phyloP scores from a whole-genome alignment of 108 stramenopile species.

The Parietichytrium sp. region DNA sequence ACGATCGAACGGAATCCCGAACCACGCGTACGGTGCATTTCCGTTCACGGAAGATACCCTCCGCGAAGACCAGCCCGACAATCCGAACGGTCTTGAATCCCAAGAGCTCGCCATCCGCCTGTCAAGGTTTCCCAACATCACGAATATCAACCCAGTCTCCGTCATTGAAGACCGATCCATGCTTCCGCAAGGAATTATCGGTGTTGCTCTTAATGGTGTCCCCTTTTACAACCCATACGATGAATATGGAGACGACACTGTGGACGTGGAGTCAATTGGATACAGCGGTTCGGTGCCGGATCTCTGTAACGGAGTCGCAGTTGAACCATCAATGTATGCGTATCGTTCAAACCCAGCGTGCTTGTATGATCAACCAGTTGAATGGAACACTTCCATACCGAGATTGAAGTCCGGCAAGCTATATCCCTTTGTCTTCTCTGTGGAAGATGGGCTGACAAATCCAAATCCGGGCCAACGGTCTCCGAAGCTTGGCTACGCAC shows the following conservation, averaged over 20 bases:
- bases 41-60: neutral
- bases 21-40: neutral
- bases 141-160: neutral
- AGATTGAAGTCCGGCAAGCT: slow-evolving; percentile 4
- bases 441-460: neutral
- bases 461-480: slow-evolving; percentile 12
- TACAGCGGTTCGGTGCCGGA: slow-evolving; percentile 5
- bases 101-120: neutral
- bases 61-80: neutral
- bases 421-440: slow-evolving; percentile 1
- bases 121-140: slow-evolving; percentile 13
- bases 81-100: neutral
- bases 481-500: slow-evolving; percentile 21
- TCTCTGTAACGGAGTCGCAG: neutral
- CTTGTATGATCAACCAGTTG: neutral
- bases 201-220: slow-evolving; percentile 25
- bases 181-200: neutral
- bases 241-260: neutral
- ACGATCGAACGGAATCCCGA: neutral
- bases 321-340: neutral
- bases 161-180: neutral
- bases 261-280: neutral
- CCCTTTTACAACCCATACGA: slow-evolving; percentile 9
- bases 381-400: neutral
- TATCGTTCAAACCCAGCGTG: slow-evolving; percentile 11